Evolutionary conservation across 164 flowering plant species (phyloP).

Genomic region (Cinnamomum micranthum): DNA sequence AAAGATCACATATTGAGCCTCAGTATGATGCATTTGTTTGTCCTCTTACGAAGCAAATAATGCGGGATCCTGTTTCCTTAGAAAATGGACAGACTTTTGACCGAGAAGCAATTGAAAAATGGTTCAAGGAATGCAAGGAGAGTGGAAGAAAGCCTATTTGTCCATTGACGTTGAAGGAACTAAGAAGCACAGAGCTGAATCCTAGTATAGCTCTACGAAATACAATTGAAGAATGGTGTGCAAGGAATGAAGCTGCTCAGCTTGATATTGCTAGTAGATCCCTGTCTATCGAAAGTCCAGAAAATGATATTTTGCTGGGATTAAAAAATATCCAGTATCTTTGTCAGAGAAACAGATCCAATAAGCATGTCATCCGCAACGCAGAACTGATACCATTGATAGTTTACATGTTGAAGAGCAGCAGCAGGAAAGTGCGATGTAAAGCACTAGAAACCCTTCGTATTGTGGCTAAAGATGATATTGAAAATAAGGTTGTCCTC

Average conservation of each 20-base stretch:
- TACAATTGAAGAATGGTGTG: constrained; percentile 92
- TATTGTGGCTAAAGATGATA: constrained; percentile 68
- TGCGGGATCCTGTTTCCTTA: constrained; percentile 84
- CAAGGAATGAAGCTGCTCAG: constrained; percentile 85
- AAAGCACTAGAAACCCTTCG: constrained; percentile 81
- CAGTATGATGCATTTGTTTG: constrained; percentile 87
- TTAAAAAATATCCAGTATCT: constrained; percentile 60
- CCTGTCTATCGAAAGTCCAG: constrained; percentile 43
- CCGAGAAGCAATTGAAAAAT: constrained; percentile 87
- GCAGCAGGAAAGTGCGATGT: constrained; percentile 63
- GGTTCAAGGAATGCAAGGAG: constrained; percentile 86
- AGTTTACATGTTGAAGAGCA: constrained; percentile 72
- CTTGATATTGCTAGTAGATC: constrained; percentile 75
- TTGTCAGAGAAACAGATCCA: constrained; percentile 51
- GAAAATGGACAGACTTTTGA: constrained; percentile 94
- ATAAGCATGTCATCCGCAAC: constrained; percentile 57
- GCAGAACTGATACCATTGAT: constrained; percentile 66
- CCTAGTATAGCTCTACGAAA: constrained; percentile 82
- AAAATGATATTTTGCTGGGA: constrained; percentile 54
- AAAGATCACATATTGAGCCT: constrained; percentile 72
- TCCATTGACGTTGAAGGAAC: constrained; percentile 69
- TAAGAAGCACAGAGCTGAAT: constrained; percentile 67
- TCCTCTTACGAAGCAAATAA: constrained; percentile 85
- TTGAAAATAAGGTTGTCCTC: constrained; percentile 68
- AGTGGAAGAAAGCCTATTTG: constrained; percentile 69